phyloP scores from a whole-genome alignment of 495 filamentous ascomycete genomes.

The Neurospora hispaniola region DNA sequence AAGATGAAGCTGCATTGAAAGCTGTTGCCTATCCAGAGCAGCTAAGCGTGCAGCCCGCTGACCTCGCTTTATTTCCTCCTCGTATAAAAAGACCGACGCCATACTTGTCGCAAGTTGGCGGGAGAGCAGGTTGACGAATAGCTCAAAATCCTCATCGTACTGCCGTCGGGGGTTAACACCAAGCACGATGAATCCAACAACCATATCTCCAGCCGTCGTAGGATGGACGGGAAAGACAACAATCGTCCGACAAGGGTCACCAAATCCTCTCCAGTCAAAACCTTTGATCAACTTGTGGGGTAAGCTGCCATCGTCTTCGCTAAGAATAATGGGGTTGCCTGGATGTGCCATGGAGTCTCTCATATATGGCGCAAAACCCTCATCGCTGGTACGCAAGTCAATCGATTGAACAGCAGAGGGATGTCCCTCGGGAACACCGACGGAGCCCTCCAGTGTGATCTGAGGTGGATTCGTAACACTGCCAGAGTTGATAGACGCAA shows the following conservation, averaged over 20 bases:
- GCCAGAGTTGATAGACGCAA: conserved; percentile 50
- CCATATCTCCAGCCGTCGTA: conserved; percentile 49
- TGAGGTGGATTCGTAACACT: conserved; percentile 42
- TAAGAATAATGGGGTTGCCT: conserved; percentile 46
- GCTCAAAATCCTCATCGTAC: conserved; percentile 58
- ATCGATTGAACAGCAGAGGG: conserved; percentile 39
- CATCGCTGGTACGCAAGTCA: conserved; percentile 48
- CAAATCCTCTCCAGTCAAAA: conserved; percentile 52
- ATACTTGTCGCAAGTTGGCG: conserved; percentile 60
- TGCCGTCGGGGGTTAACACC: conserved; percentile 58
- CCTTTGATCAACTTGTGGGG: conserved; percentile 48
- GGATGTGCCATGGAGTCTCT: conserved; percentile 52
- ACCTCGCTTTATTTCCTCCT: conserved; percentile 61
- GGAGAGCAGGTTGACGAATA: conserved; percentile 59
- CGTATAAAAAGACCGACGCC: conserved; percentile 61
- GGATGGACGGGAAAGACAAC: conserved; percentile 63
- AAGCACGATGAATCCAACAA: conserved; percentile 58
- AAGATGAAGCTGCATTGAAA: conserved; percentile 54
- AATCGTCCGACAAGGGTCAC: conserved; percentile 50
- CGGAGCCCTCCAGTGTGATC: conserved; percentile 47
- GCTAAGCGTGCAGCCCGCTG: conserved; percentile 55
- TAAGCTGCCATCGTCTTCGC: conserved; percentile 45
- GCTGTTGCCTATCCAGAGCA: conserved; percentile 52
- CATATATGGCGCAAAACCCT: conserved; percentile 56
- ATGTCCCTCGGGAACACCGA: conserved; percentile 54